Conservation (phyloP, 805 yeast species). For the Candida saitoana region DNA sequence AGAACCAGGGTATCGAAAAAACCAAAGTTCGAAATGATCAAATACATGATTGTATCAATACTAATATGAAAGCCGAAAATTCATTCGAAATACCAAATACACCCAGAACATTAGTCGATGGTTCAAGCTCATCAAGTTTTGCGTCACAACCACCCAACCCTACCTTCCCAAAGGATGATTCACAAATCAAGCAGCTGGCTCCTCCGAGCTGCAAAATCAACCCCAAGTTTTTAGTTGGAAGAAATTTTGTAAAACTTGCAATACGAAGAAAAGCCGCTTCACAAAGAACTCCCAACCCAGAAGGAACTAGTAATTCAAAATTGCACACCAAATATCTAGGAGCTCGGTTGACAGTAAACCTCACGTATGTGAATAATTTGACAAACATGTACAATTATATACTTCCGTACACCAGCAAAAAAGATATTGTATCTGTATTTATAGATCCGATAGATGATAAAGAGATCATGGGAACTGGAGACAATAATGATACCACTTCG, state of each 20-base stretch:
- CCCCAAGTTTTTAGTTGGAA: not conserved
- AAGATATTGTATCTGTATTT: slow-evolving; percentile 13
- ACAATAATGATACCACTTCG: slow-evolving; percentile 6
- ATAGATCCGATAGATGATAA: slow-evolving; percentile 7
- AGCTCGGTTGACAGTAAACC: slow-evolving; percentile 47
- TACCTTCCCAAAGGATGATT: not conserved
- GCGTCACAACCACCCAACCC: not conserved
- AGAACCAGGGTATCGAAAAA: not conserved
- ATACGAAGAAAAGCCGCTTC: slow-evolving; percentile 28
- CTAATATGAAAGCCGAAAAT: not conserved
- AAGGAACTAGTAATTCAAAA: slow-evolving; percentile 17
- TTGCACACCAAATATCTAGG: slow-evolving; percentile 44
- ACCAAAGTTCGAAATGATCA: not conserved
- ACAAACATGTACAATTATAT: slow-evolving; percentile 42
- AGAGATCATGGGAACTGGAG: slow-evolving; percentile 2
- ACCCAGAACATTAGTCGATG: not conserved
- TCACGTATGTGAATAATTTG: slow-evolving; percentile 45
- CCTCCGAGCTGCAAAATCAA: not conserved
- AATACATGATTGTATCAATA: not conserved
- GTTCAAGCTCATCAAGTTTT: not conserved
- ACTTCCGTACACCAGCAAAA: slow-evolving; percentile 29
- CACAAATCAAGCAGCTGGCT: not conserved
- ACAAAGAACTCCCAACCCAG: slow-evolving; percentile 12
- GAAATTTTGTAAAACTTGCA: slow-evolving; percentile 24
- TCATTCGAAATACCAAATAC: not conserved